Base-by-base conservation (phyloP, 2,329 filamentous ascomycete species). In the Colletotrichum aenigma region DNA sequence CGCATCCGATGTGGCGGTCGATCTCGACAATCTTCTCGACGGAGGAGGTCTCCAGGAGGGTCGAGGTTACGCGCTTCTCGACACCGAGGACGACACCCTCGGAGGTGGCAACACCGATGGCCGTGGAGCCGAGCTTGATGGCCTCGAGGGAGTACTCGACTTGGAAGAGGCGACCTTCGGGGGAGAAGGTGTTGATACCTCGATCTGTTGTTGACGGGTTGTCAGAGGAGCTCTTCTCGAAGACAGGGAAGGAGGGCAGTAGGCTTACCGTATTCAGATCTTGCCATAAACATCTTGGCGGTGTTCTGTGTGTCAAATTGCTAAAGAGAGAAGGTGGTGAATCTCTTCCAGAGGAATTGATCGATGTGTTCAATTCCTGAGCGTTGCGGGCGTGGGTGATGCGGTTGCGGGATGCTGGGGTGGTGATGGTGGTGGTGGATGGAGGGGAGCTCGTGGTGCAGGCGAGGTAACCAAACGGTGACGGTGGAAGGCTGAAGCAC, bases 21-120 rank as follows among this genome's bases (percentile, higher is more conserved):
- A 99, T 98, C 87, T 99, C 97, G 86, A 99, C 96, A 82, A 99
- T 98, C 92, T 99, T 99, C 88, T 99, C 97, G 82, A 99, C 97
- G 55, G 96, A 98, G 62, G 95, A 98, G 36, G 97, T 98, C 88
- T 98, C 97, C 82, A 99, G 95, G 77, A 99, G 94, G 77, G 96
- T 97, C 74, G 95, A 98, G 77, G 97, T 99, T 81, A 99, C 97
- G 83, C 97, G 96, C 92, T 99, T 99, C 89, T 99, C 97, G 78
- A 99, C 97, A 80, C 97, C 97, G 67, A 99, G 94, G 83, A 99
- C 94, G 77, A 98, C 96, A 83, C 97, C 97, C 85, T 97, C 95
- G 74, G 95, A 94, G 65, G 97, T 99, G 82, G 97, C 96, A 80
- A 99, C 96, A 82, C 97, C 97, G 88, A 99, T 99, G 84, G 97